A percentile compares a stretch with the other conserved stretches of the same genome.
Conservation (phyloP, 2,329 filamentous ascomycete genomes). For the Davidsoniella neocaledoniae region DNA sequence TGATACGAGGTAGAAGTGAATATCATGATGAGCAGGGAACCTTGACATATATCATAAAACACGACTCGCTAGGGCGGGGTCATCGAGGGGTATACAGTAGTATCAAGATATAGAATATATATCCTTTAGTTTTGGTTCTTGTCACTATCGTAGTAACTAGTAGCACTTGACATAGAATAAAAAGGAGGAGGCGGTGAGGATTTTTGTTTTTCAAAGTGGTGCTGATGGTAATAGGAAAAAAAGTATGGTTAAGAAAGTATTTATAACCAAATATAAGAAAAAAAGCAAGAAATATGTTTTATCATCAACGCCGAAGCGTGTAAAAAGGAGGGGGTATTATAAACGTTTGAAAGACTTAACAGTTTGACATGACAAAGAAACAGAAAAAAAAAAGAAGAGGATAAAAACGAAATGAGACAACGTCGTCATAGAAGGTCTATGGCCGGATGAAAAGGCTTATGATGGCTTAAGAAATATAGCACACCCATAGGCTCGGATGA, state of each 20-base stretch:
- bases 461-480: no score
- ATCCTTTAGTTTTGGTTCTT: no score
- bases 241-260: not conserved
- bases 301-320: not conserved
- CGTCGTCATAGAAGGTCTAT: no score
- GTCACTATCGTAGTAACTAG: no score
- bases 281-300: not conserved
- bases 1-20: no score
- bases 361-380: not conserved
- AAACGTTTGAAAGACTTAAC: constrained; percentile 4
- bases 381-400: not conserved
- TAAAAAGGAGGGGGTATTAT: constrained; percentile 8
- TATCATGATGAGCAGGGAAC: no score
- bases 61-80: no score
- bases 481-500: not conserved
- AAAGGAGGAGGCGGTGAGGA: not conserved
- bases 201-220: not conserved
- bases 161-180: not conserved
- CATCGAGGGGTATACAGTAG: not conserved
- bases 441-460: no score
- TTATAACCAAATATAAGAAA: not conserved
- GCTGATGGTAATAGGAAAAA: not conserved
- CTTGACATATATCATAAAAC: no score
- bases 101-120: not conserved
- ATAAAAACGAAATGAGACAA: no score